A percentile compares a stretch with the other conserved stretches of the same genome.
phyloP scores from a whole-genome alignment of 2,329 filamentous ascomycete genomes.

The Nigrospora oryzae region DNA sequence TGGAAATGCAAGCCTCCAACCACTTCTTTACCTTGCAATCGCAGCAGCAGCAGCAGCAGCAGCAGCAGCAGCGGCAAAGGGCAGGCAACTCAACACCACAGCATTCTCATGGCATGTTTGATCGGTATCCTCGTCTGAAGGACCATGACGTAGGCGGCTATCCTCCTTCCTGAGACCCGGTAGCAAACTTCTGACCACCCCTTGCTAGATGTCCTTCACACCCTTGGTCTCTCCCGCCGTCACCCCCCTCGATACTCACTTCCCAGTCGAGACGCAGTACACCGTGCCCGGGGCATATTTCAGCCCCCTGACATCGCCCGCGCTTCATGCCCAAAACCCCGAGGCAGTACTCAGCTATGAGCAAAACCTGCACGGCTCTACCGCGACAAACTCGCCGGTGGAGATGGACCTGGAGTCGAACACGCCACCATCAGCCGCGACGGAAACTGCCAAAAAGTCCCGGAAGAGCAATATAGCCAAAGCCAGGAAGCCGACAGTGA shows the following conservation, averaged over 20 bases:
- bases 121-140: slow-evolving; percentile 58
- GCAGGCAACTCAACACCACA: slow-evolving; percentile 35
- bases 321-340: slow-evolving; percentile 60
- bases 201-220: slow-evolving; percentile 61
- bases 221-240: slow-evolving; percentile 79
- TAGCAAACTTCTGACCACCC: slow-evolving; percentile 10
- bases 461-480: slow-evolving; percentile 44
- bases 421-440: slow-evolving; percentile 27
- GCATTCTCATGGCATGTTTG: slow-evolving; percentile 55
- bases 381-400: slow-evolving; percentile 43
- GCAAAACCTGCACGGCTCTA: slow-evolving; percentile 27
- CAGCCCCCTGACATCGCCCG: slow-evolving; percentile 74
- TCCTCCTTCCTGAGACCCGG: slow-evolving; percentile 8
- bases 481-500: slow-evolving; percentile 45
- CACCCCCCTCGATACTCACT: slow-evolving; percentile 67
- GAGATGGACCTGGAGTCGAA: slow-evolving; percentile 47
- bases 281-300: slow-evolving; percentile 67
- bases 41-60: slow-evolving; percentile 1
- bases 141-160: slow-evolving; percentile 34
- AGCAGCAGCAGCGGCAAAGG: slow-evolving; percentile 1
- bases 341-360: slow-evolving; percentile 39
- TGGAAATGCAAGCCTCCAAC: slow-evolving; percentile 60
- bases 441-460: slow-evolving; percentile 42
- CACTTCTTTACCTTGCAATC: slow-evolving; percentile 48
- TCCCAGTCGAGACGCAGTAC: slow-evolving; percentile 50